These are phyloP conservation scores for Zoysia japonica DNA, from an alignment of 176 grass and related monocot genomes.

Conservation along the genomic window DNA sequence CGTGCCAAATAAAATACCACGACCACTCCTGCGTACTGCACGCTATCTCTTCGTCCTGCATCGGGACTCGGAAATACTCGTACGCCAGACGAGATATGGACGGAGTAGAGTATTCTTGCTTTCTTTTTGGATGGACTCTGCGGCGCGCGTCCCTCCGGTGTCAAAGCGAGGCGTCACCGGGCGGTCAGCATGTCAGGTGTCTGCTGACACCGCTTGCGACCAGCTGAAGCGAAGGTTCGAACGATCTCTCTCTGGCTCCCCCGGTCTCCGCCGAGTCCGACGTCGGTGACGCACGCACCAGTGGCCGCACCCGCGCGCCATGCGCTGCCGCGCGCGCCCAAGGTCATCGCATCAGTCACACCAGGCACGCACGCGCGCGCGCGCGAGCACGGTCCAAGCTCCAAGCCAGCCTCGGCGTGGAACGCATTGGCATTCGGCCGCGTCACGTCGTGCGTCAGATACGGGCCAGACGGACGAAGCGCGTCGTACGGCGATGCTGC, in stretches of 20 bases:
- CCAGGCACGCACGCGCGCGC: slow-evolving; percentile 9
- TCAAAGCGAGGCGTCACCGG: slow-evolving; percentile 15
- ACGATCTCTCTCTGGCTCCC: background rate
- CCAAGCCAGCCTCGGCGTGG: slow-evolving; percentile 20
- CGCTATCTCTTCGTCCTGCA: background rate
- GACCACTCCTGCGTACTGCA: too few species aligned
- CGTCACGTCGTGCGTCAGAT: slow-evolving; percentile 42
- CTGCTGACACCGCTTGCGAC: slow-evolving; percentile 27
- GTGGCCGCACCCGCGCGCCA: background rate
- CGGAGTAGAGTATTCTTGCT: background rate
- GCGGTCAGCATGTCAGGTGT: slow-evolving; percentile 25
- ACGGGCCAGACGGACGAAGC: background rate
- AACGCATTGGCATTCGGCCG: slow-evolving; percentile 5
- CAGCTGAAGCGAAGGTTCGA: slow-evolving; percentile 47
- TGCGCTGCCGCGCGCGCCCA: background rate
- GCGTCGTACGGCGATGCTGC: background rate
- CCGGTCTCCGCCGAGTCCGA: slow-evolving; percentile 4
- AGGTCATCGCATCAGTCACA: slow-evolving; percentile 36
- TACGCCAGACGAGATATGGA: slow-evolving; percentile 3
- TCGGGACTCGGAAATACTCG: slow-evolving; percentile 27
- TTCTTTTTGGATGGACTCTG: background rate
- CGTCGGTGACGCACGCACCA: slow-evolving; percentile 5
- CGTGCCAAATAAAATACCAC: background rate
- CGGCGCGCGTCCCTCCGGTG: background rate
- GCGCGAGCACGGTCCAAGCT: slow-evolving; percentile 20